Conservation (phyloP, 2,329 filamentous ascomycete genomes). For the Fusarium keratoplasticum region DNA sequence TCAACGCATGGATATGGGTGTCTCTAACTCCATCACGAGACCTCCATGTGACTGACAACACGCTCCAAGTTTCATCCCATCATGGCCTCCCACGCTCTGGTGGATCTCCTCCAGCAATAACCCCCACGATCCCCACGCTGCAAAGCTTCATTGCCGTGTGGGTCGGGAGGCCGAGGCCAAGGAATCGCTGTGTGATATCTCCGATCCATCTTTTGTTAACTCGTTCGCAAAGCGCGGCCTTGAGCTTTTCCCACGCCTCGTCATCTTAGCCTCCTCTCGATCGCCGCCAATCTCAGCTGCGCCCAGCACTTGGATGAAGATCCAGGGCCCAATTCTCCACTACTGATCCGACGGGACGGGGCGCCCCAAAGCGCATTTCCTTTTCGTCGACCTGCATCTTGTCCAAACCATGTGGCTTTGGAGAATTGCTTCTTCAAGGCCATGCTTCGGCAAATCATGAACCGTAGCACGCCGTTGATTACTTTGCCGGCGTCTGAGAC, state of each 20-base stretch:
- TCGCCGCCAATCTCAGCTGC: constrained; percentile 15
- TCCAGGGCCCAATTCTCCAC: constrained; percentile 19
- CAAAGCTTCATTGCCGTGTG: constrained; percentile 35
- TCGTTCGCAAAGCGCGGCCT: constrained; percentile 33
- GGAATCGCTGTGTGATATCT: not conserved
- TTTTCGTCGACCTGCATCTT: constrained; percentile 33
- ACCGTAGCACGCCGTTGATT: not conserved
- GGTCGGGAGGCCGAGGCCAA: constrained; percentile 14
- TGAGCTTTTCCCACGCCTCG: not conserved
- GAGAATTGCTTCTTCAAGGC: constrained; percentile 18
- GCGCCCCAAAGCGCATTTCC: constrained; percentile 16
- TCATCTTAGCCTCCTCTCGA: constrained; percentile 19
- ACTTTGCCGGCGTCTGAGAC: not conserved
- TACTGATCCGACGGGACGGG: constrained; percentile 22
- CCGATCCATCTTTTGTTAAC: constrained; percentile 1
- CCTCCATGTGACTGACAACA: constrained; percentile 19
- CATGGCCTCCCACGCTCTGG: constrained; percentile 10
- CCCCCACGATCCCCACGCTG: constrained; percentile 40
- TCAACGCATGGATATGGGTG: not conserved
- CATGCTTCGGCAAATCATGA: constrained; percentile 28
- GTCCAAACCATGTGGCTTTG: constrained; percentile 28
- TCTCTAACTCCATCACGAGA: constrained; percentile 28
- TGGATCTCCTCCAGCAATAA: constrained; percentile 25
- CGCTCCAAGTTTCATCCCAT: constrained; percentile 19
- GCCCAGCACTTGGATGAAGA: constrained; percentile 17